Base-by-base conservation (phyloP, 2,329 filamentous ascomycete genomes). In the Cladophialophora exuberans region DNA sequence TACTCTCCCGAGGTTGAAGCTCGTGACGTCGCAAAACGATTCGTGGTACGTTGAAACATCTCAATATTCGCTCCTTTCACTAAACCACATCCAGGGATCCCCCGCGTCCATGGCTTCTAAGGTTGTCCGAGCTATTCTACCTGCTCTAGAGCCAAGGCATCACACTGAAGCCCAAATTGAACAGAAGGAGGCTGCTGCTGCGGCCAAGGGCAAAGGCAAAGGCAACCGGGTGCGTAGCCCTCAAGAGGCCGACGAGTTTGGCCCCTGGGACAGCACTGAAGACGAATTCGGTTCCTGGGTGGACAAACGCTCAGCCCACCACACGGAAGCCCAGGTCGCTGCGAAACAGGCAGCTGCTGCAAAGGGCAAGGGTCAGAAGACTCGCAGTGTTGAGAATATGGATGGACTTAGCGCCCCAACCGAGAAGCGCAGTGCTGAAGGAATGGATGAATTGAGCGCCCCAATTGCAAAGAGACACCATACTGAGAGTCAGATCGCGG, bases 401-500 rank as follows among this genome's bases (percentile, higher is more conserved):
- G n/a, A n/a, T n/a, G n/a, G n/a, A n/a, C n/a, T n/a, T n/a, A n/a
- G n/a, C n/a, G n/a, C n/a, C n/a, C n/a, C n/a, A n/a, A n/a, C n/a
- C n/a, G n/a, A n/a, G n/a, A n/a, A n/a, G n/a, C n/a, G n/a, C n/a
- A n/a, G n/a, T n/a, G n/a, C n/a, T n/a, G n/a, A n/a, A n/a, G n/a
- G n/a, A n/a, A n/a, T n/a, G n/a, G n/a, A n/a, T n/a, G n/a, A n/a
- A n/a, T n/a, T n/a, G n/a, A n/a, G n/a, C n/a, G 46, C 46, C 2
- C 53, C 44, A 28, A 56, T 56, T 31, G 53, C 46, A n/a, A 41
- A 46, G 1, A 56, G 52, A 20, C 54, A 52, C n/a, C 54, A 56
- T 35, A 56, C 54, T 3, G 54, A 56, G 23, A 41, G 39, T 22
- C 54, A 56, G 26, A 56, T 56, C 22, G 54, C 54, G n/a, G 54